Evolutionary conservation across 768 basidiomycete genomes (phyloP).

Genomic region (Tylopilus sp.): DNA sequence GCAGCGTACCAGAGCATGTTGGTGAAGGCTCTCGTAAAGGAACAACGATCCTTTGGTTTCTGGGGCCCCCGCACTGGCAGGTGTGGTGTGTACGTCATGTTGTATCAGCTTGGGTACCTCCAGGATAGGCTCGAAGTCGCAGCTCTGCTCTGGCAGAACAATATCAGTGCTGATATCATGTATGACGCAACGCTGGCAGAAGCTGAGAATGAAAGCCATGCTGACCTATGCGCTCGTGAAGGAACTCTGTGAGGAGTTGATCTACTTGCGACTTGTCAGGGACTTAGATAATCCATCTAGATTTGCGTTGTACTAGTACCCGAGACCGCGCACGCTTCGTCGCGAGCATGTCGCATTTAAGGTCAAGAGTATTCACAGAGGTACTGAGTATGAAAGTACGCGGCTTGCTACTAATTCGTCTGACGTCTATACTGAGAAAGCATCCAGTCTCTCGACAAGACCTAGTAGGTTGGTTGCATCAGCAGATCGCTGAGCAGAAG

Average conservation of each 20-base stretch:
- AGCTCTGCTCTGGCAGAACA: constrained; percentile 73
- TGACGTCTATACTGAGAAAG: constrained; percentile 3
- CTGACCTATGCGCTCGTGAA: constrained; percentile 71
- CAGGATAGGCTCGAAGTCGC: constrained; percentile 78
- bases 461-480: constrained; percentile 69
- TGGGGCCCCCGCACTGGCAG: constrained; percentile 91
- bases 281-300: constrained; percentile 46
- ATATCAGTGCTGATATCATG: constrained; percentile 85
- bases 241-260: constrained; percentile 67
- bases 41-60: constrained; percentile 79
- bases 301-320: constrained; percentile 51
- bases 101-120: constrained; percentile 70
- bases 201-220: constrained; percentile 58
- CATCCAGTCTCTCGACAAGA: constrained; percentile 62
- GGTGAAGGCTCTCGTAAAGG: constrained; percentile 67
- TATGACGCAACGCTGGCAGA: constrained; percentile 72
- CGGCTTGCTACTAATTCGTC: not conserved
- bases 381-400: constrained; percentile 72
- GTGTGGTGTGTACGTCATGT: constrained; percentile 84
- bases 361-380: constrained; percentile 78
- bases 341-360: constrained; percentile 71
- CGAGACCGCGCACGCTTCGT: constrained; percentile 50
- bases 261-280: not conserved
- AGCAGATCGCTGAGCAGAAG: constrained; percentile 77
- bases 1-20: constrained; percentile 66